Base-by-base conservation (phyloP, 345 rosid genomes). In the Gynandropsis gynandra region DNA sequence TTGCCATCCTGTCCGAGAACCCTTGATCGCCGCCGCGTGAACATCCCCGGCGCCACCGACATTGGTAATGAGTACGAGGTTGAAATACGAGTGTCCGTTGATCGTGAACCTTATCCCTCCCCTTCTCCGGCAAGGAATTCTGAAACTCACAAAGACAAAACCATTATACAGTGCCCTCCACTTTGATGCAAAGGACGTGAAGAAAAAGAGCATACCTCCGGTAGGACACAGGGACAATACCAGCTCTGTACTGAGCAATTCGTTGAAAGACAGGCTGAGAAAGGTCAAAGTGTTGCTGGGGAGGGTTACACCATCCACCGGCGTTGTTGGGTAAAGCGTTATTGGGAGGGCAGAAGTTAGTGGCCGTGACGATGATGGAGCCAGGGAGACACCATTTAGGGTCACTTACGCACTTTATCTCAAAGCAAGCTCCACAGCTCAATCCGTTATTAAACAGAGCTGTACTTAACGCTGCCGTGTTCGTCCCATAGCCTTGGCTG, bases 281-380 rank as follows among this genome's bases (percentile, higher is more conserved):
- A 48, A 83, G 88, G 56, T 83, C 93, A 48, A 83, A 83, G 59
- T 83, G 93, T 2, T 80, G 80, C 41, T 54, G 83, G 13, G 93
- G 93, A 61, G 93, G 93, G 71, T 83, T 83, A 75, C 93, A 83
- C 93, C 93, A 83, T 16, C 93, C 93, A 3, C 93, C 93, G 2
- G 72, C 76, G 69, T 80, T 72, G 67, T 83, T 83, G 0, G 93
- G 88, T 18, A 83, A 76, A 19, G 81, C 93, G 50, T 68, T 76
- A 80, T 83, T 83, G 1, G 93, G 93, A 0, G 93, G 93, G 63
- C 93, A 83, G 59, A 83, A 83, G 70, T 83, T 83, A 68, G 93
- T 83, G 12, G 93, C 93, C 1, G 93, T 83, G 68, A 83, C 76
- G 10, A 71, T 12, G 20, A 83, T 80, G 16, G 88, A 72, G 46